These are phyloP conservation scores for Suillus cothurnatus DNA, from an alignment of 768 basidiomycete genomes.

Conservation along the genomic window DNA sequence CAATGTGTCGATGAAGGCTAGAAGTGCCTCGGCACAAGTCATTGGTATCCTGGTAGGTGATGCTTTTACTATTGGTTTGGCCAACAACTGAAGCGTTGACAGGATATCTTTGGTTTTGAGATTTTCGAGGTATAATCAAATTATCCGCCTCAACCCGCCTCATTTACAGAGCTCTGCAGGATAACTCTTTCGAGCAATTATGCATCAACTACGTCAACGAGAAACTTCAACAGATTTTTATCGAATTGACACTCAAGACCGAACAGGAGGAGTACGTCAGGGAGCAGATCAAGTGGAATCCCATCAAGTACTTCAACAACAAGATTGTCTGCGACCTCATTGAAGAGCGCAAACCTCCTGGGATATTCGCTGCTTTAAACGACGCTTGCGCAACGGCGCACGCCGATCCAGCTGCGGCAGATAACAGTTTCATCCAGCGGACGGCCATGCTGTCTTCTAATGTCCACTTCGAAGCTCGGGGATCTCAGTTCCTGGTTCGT, in stretches of 20 bases:
- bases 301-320: constrained; percentile 99
- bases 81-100: not conserved
- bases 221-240: constrained; percentile 99
- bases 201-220: constrained; percentile 99
- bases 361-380: constrained; percentile 96
- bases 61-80: constrained; percentile 1
- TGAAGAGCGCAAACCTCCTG: constrained; percentile 94
- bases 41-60: constrained; percentile 85
- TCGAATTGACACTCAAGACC: constrained; percentile 96
- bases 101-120: constrained; percentile 99
- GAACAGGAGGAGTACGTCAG: constrained; percentile 99
- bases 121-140: constrained; percentile 78
- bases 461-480: constrained; percentile 93
- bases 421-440: constrained; percentile 95
- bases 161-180: constrained; percentile 43
- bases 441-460: constrained; percentile 80
- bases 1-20: constrained; percentile 95
- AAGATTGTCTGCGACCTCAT: constrained; percentile 98
- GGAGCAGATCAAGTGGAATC: constrained; percentile 99
- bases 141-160: not conserved
- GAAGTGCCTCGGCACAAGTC: constrained; percentile 69
- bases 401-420: constrained; percentile 94
- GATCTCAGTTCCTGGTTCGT: constrained; percentile 90
- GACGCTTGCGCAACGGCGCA: constrained; percentile 99
- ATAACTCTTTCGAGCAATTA: constrained; percentile 95